These are phyloP conservation scores for Anisodus tanguticus DNA, from an alignment of 257 asterid species.

Conservation along the genomic window DNA sequence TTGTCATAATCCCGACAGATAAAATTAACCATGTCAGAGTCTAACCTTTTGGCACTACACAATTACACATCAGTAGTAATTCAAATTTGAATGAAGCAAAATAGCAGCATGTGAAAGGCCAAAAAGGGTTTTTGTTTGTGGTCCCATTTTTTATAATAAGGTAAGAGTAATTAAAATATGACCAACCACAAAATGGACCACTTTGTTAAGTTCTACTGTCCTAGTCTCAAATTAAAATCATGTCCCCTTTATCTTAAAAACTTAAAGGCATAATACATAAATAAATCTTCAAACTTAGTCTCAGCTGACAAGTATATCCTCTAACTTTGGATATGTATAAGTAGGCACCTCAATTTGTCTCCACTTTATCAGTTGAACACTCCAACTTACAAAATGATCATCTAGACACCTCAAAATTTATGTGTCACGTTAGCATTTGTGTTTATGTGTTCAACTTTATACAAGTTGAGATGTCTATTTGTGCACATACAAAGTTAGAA, in stretches of 20 bases:
- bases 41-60: constrained; percentile 27
- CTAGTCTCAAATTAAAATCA: constrained; percentile 11
- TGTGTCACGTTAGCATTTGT: too few species aligned
- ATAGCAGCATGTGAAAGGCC: constrained; percentile 35
- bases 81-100: constrained; percentile 40
- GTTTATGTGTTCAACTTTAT: too few species aligned
- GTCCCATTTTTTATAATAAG: constrained; percentile 35
- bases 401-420: too few species aligned
- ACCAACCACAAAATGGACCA: constrained; percentile 38
- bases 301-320: too few species aligned
- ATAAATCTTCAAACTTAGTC: too few species aligned
- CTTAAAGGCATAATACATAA: too few species aligned
- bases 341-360: too few species aligned
- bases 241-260: neutral
- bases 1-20: constrained; percentile 10
- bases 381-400: too few species aligned
- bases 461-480: too few species aligned
- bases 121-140: constrained; percentile 16
- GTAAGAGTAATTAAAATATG: constrained; percentile 31
- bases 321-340: too few species aligned
- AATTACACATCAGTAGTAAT: constrained; percentile 17
- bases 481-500: too few species aligned
- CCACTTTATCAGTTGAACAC: too few species aligned
- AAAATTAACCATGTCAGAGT: constrained; percentile 24
- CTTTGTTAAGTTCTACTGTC: neutral